Percentiles rank a stretch among this genome's conserved stretches.
These are phyloP conservation scores for Ailanthus altissimus DNA, from an alignment of 345 rosid genomes.

Conservation along the genomic window DNA sequence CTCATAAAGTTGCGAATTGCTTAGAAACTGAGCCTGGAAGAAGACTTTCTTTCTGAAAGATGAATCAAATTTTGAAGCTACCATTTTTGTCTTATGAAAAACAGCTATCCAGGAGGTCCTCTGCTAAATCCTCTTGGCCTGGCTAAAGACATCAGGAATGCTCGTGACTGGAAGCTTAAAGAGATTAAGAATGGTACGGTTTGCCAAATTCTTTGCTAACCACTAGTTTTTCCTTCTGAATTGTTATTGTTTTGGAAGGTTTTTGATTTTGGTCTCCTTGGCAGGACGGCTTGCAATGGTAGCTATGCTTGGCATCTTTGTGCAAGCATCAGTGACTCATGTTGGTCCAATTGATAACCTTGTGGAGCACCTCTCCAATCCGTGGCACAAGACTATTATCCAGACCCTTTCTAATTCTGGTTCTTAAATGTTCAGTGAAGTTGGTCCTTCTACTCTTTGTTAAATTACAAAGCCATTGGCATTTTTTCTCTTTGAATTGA, in stretches of 20 bases:
- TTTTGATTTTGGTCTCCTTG: background rate
- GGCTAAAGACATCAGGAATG: slow-evolving; percentile 72
- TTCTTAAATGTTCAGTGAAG: slow-evolving; percentile 21
- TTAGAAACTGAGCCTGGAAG: background rate
- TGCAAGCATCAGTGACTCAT: slow-evolving; percentile 86
- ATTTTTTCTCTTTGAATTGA: slow-evolving; percentile 2
- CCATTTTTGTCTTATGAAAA: background rate
- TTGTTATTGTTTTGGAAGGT: background rate
- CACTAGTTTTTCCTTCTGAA: background rate
- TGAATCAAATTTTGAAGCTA: slow-evolving; percentile 1
- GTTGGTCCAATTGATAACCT: slow-evolving; percentile 93
- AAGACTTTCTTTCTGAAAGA: background rate
- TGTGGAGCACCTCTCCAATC: slow-evolving; percentile 78
- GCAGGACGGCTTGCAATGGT: slow-evolving; percentile 93
- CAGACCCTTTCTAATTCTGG: slow-evolving; percentile 61
- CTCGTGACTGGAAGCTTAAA: slow-evolving; percentile 79
- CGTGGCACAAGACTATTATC: slow-evolving; percentile 88
- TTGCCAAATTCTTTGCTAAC: slow-evolving; percentile 3
- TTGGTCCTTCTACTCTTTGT: background rate
- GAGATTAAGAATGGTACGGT: slow-evolving; percentile 83
- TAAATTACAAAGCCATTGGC: background rate
- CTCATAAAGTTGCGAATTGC: background rate
- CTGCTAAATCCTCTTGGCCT: slow-evolving; percentile 86
- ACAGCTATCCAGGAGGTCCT: slow-evolving; percentile 96
- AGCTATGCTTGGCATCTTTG: slow-evolving; percentile 85